phyloP scores from a whole-genome alignment of 1,284 basidiomycete species.

The Heterobasidion occidentale region DNA sequence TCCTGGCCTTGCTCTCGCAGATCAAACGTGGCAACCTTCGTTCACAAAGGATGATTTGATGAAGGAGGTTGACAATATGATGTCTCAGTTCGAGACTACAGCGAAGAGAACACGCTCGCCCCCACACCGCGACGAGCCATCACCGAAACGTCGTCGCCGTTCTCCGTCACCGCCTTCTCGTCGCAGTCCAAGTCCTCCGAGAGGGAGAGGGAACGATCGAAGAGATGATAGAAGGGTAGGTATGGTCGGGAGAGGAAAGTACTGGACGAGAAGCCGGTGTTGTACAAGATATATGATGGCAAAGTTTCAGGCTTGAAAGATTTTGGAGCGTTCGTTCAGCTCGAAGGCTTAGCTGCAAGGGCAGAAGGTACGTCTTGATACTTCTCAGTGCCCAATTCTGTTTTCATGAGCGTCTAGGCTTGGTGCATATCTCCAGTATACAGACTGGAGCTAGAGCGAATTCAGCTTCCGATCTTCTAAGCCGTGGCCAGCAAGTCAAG shows the following conservation, averaged over 20 bases:
- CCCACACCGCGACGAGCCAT: constrained; percentile 40
- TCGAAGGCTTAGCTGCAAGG: constrained; percentile 83
- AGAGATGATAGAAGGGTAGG: constrained; percentile 34
- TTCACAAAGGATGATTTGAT: constrained; percentile 59
- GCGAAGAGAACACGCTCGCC: constrained; percentile 50
- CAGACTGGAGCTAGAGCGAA: constrained; percentile 79
- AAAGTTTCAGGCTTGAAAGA: constrained; percentile 85
- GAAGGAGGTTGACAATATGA: constrained; percentile 83
- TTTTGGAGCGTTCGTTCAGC: constrained; percentile 89
- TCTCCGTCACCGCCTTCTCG: constrained; percentile 34
- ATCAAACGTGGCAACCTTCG: constrained; percentile 54
- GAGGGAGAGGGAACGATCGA: constrained; percentile 39
- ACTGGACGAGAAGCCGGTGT: constrained; percentile 76
- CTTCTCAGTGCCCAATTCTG: not conserved
- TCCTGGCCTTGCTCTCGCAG: constrained; percentile 84
- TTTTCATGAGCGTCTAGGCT: constrained; percentile 42
- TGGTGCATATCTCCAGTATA: constrained; percentile 94
- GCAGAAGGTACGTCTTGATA: constrained; percentile 69
- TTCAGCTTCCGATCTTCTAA: constrained; percentile 81
- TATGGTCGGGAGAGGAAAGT: constrained; percentile 27
- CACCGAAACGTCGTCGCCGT: constrained; percentile 49
- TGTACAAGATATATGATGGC: constrained; percentile 95
- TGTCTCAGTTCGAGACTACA: constrained; percentile 66
- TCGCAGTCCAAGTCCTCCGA: constrained; percentile 47
- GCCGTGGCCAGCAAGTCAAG: constrained; percentile 80